phyloP scores from a whole-genome alignment of 148 eudicot species.

The Vaccinium darrowii region DNA sequence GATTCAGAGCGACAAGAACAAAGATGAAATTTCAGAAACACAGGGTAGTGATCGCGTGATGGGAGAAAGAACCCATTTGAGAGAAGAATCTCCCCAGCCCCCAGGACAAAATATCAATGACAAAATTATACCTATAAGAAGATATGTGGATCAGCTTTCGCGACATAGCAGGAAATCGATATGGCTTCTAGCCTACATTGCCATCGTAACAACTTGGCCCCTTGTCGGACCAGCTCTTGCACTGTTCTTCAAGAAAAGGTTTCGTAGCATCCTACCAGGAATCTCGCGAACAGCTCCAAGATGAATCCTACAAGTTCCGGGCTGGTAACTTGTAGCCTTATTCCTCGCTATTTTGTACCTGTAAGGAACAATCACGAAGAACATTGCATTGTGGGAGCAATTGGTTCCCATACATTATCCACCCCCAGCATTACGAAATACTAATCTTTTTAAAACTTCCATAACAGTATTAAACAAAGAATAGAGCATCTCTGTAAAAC shows the following conservation, averaged over 20 bases:
- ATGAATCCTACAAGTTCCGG: constrained; percentile 2
- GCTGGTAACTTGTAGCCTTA: not conserved
- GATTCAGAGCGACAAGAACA: constrained; percentile 19
- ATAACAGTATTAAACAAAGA: too few species aligned
- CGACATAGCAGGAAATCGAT: constrained; percentile 57
- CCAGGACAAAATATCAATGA: constrained; percentile 25
- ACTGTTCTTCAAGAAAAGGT: constrained; percentile 56
- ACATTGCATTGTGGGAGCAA: not conserved
- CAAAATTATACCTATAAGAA: constrained; percentile 34
- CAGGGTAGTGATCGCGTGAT: not conserved
- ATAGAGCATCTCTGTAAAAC: too few species aligned
- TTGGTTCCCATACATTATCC: too few species aligned
- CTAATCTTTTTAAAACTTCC: not conserved
- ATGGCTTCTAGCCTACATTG: constrained; percentile 78
- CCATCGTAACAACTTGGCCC: constrained; percentile 72
- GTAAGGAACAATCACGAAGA: not conserved
- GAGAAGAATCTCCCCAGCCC: constrained; percentile 19
- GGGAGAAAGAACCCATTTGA: constrained; percentile 16
- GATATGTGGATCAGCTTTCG: constrained; percentile 58
- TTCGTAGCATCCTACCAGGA: constrained; percentile 27
- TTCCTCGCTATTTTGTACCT: not conserved
- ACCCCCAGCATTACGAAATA: too few species aligned
- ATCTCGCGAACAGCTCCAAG: not conserved
- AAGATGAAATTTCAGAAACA: constrained; percentile 13
- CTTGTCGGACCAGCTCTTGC: constrained; percentile 56